phyloP scores from a whole-genome alignment of 805 yeast species.

The Kodamaea leandrae region DNA sequence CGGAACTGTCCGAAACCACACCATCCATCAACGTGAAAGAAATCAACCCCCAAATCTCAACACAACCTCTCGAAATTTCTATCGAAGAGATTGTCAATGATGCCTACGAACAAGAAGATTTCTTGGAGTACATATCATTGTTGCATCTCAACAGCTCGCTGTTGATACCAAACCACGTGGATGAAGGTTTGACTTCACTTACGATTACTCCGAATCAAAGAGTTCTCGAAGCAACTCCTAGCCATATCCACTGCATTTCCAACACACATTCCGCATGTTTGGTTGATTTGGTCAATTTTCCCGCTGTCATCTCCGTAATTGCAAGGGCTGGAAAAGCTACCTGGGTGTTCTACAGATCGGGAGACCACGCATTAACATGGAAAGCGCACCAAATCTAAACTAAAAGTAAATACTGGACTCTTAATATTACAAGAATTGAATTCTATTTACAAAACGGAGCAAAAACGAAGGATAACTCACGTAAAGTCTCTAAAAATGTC shows the following conservation, averaged over 20 bases:
- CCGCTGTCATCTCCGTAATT: background rate
- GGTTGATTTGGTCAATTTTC: background rate
- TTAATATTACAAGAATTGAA: background rate
- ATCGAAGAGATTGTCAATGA: background rate
- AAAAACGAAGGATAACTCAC: background rate
- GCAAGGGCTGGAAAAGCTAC: background rate
- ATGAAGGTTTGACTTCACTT: constrained; percentile 8
- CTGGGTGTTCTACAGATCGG: constrained; percentile 1
- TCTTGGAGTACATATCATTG: constrained; percentile 20
- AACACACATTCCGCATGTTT: background rate
- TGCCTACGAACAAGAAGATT: constrained; percentile 12
- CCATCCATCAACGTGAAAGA: background rate
- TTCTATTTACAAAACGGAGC: background rate
- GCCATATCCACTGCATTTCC: background rate
- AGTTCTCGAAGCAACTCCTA: background rate
- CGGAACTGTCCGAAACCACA: no score
- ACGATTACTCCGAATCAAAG: background rate
- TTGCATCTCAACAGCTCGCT: constrained; percentile 18
- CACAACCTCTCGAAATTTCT: background rate
- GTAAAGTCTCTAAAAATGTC: constrained; percentile 6
- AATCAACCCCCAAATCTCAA: background rate
- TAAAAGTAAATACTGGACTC: no score
- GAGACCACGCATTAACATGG: constrained; percentile 2
- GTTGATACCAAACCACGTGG: constrained; percentile 10
- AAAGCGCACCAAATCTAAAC: background rate